phyloP scores from a whole-genome alignment of 129 eudicot genomes.

The Mikania micrantha region DNA sequence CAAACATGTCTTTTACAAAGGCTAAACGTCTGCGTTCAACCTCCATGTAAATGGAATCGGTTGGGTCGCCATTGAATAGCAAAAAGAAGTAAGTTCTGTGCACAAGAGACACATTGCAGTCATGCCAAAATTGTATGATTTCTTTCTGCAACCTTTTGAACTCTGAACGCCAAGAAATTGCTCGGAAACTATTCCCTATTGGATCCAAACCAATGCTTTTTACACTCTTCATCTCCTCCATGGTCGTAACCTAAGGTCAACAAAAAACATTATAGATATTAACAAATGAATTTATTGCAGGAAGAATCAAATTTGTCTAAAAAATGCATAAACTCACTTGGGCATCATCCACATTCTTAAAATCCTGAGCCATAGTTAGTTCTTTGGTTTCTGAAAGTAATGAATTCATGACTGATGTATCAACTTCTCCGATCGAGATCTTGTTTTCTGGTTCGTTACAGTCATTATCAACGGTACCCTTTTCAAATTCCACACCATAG shows the following conservation, averaged over 20 bases:
- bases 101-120: constrained; percentile 73
- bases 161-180: constrained; percentile 54
- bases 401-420: constrained; percentile 3
- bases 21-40: constrained; percentile 77
- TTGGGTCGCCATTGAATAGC: constrained; percentile 69
- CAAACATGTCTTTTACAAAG: constrained; percentile 58
- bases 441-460: constrained; percentile 30
- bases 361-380: constrained; percentile 12
- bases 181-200: constrained; percentile 47
- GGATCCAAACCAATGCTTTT: constrained; percentile 86
- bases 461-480: constrained; percentile 24
- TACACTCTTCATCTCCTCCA: constrained; percentile 24
- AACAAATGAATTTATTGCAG: background rate
- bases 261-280: background rate
- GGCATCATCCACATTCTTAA: constrained; percentile 30
- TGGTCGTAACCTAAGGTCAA: constrained; percentile 7
- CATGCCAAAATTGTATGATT: constrained; percentile 70
- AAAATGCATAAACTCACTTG: constrained; percentile 39
- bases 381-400: constrained; percentile 20
- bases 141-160: constrained; percentile 67
- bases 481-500: constrained; percentile 34
- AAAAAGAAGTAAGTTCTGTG: constrained; percentile 82
- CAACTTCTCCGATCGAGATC: constrained; percentile 17
- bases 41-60: constrained; percentile 85
- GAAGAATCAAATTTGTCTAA: background rate